Percentiles rank a stretch among this genome's conserved stretches.
These are phyloP conservation scores for Tylopilus sp. DNA, from an alignment of 1,284 basidiomycete genomes.

Conservation along the genomic window DNA sequence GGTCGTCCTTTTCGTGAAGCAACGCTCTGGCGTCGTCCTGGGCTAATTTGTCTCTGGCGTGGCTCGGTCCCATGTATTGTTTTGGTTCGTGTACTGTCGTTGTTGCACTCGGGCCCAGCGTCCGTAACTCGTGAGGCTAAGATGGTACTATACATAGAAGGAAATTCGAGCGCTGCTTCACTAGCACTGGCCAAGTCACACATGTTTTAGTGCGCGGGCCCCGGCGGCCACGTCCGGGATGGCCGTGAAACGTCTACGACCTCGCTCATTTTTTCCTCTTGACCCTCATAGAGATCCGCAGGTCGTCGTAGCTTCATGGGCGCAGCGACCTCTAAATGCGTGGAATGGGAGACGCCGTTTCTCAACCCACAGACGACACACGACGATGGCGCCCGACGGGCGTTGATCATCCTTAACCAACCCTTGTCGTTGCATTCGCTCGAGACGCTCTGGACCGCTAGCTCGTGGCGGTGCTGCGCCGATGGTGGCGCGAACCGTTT, in stretches of 20 bases:
- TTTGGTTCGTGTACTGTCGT: conserved; percentile 7
- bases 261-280: too few species aligned
- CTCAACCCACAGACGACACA: conserved; percentile 40
- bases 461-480: conserved; percentile 81
- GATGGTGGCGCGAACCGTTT: conserved; percentile 96
- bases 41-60: conserved; percentile 20
- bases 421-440: conserved; percentile 79
- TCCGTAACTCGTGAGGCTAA: too few species aligned
- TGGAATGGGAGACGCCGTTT: conserved; percentile 51
- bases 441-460: conserved; percentile 74
- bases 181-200: too few species aligned
- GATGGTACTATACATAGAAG: too few species aligned
- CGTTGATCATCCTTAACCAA: conserved; percentile 91
- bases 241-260: neutral
- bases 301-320: conserved; percentile 15
- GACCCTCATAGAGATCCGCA: neutral
- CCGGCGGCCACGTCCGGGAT: too few species aligned
- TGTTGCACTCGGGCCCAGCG: conserved; percentile 16
- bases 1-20: conserved; percentile 42
- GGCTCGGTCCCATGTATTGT: conserved; percentile 42
- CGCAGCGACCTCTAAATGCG: neutral
- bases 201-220: too few species aligned
- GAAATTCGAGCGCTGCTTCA: conserved; percentile 26
- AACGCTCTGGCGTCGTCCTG: conserved; percentile 28
- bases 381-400: conserved; percentile 43